These are phyloP conservation scores for Rhynchospora breviuscula DNA, from an alignment of 176 grass and related monocot species.

Conservation along the genomic window DNA sequence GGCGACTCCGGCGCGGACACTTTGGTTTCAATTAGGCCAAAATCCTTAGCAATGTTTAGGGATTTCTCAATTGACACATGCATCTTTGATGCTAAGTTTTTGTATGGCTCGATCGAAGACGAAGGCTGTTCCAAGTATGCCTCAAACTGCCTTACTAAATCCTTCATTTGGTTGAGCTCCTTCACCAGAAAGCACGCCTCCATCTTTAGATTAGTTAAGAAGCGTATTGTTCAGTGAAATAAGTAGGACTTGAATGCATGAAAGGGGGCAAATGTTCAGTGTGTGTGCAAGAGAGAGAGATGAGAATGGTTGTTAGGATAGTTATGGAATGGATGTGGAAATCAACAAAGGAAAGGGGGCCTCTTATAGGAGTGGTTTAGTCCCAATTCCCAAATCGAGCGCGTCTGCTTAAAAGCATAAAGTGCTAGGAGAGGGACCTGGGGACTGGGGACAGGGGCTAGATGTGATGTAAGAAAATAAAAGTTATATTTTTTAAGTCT, in stretches of 20 bases:
- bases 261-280: background rate
- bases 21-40: background rate
- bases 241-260: background rate
- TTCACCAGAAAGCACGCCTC: constrained; percentile 32
- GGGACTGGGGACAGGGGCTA: background rate
- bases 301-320: constrained; percentile 32
- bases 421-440: background rate
- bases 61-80: constrained; percentile 46
- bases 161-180: constrained; percentile 48
- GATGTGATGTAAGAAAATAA: too few relatives aligned
- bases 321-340: constrained; percentile 23
- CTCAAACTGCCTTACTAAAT: constrained; percentile 52
- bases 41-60: constrained; percentile 35
- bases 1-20: constrained; percentile 28
- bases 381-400: constrained; percentile 1
- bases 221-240: constrained; percentile 16
- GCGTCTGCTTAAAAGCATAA: constrained; percentile 5
- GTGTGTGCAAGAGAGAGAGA: constrained; percentile 2
- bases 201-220: constrained; percentile 20
- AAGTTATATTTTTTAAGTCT: too few relatives aligned
- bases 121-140: constrained; percentile 26
- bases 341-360: background rate
- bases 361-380: constrained; percentile 16
- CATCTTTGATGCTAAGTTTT: constrained; percentile 37
- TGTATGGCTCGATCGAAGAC: constrained; percentile 29